phyloP scores from a whole-genome alignment of 2,329 filamentous ascomycete species.

The Penicillium sp. region DNA sequence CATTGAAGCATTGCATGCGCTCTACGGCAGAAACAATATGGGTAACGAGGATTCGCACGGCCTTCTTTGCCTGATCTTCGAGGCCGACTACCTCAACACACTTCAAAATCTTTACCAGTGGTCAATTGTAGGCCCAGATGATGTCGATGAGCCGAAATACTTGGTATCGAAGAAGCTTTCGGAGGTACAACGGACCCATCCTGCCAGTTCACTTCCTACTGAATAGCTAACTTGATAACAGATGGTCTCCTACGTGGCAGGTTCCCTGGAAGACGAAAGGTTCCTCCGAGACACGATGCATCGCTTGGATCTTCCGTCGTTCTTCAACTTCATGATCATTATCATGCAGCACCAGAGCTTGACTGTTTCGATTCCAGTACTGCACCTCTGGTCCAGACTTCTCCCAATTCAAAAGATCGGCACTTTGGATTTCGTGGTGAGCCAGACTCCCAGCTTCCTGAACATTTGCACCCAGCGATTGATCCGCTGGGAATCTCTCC shows the following conservation, averaged over 20 bases:
- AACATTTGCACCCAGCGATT: conserved; percentile 80
- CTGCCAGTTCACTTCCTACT: conserved; percentile 10
- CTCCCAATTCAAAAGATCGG: conserved; percentile 70
- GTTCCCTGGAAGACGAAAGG: conserved; percentile 77
- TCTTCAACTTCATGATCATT: conserved; percentile 74
- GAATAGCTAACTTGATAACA: conserved; percentile 36
- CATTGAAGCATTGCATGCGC: conserved; percentile 76
- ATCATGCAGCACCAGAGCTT: conserved; percentile 84
- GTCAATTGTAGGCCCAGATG: conserved; percentile 73
- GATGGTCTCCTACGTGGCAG: conserved; percentile 81
- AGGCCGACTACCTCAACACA: conserved; percentile 66
- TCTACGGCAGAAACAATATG: conserved; percentile 74
- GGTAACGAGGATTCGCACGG: conserved; percentile 74
- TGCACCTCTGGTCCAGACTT: conserved; percentile 85
- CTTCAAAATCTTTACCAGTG: conserved; percentile 74
- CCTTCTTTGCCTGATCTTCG: conserved; percentile 77
- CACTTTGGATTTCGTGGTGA: conserved; percentile 55
- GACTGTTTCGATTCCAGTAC: conserved; percentile 85
- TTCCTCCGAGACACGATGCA: conserved; percentile 57
- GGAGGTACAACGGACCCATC: conserved; percentile 59
- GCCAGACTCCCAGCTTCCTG: conserved; percentile 70
- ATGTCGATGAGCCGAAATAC: conserved; percentile 90
- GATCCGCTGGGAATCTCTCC: conserved; percentile 82
- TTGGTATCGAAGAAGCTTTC: conserved; percentile 89
- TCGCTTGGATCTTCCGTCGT: conserved; percentile 66